Base-by-base conservation (phyloP, 2,329 filamentous ascomycete genomes). In the Sclerotinia sclerotiorum region DNA sequence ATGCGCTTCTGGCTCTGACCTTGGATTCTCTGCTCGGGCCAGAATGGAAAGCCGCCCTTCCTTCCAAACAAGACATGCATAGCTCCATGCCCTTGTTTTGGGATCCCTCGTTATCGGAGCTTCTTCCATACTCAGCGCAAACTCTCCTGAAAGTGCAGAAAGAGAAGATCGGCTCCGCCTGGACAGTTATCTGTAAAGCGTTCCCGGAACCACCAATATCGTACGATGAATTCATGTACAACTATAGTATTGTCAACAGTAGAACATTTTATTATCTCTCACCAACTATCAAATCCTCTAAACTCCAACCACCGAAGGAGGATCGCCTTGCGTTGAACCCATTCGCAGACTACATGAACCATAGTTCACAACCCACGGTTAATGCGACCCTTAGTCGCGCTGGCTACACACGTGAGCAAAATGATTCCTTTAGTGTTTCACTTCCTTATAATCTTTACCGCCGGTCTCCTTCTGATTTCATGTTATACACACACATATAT, bases 261-360 rank as follows among this genome's bases (percentile, higher is more conserved):
- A 83, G 87, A 70, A 87, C 85, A 0, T 89, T 89, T 73, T 88
- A 88, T 78, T 85, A 85, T 77, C 51, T 74, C 13, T 65, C 72
- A 1, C 70, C 72, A 1, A 39, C 35, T 21, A 49, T 32, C 44
- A 72, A 71, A 54, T 44, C 46, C 8, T 69, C 82, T 2, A 82
- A 84, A 70, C 79, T 82, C 75, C 73, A 78, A 70, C 77, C 80
- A 32, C 15, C 76, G 73, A 74, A 79, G 74, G 77, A 84, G 72
- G 89, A 91, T 73, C 86, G 86, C 74, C 86, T 92, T 81, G 86
- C 86, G 13, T 83, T 92, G 72, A 89, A 88, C 77, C 90, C 90
- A 0, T 88, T 91, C 48, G 87, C 89, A 1, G 90, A 93, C 77
- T 86, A 91, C 67, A 89, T 93, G 81, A 93, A 87, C 71, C 84